Evolutionary conservation across 345 rosid species (phyloP).

Genomic region (Populus alba): DNA sequence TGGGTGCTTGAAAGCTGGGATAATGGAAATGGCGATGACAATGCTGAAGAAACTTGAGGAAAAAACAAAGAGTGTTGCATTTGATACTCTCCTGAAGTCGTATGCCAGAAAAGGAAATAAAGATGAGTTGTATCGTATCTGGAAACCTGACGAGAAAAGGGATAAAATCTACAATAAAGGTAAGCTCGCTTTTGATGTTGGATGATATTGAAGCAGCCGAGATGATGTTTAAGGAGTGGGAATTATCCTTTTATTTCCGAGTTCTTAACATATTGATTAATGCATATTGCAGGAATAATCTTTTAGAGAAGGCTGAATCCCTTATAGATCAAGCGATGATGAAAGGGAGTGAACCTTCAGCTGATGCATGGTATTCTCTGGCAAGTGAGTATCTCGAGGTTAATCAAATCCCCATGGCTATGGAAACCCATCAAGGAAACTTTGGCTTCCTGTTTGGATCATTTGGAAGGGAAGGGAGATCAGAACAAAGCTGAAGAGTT

Average conservation of each 20-base stretch:
- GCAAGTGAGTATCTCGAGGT: not conserved
- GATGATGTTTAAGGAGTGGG: constrained; percentile 13
- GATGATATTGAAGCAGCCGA: not conserved
- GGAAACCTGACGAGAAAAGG: not conserved
- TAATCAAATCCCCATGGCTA: not conserved
- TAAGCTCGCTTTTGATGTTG: not conserved
- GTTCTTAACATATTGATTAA: not conserved
- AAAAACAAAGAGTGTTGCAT: not conserved
- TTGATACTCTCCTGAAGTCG: not conserved
- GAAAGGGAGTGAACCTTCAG: constrained; percentile 1
- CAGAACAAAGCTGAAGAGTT: constrained; percentile 18
- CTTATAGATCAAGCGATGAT: not conserved
- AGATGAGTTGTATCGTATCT: not conserved
- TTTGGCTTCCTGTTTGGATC: constrained; percentile 22
- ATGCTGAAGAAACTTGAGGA: not conserved
- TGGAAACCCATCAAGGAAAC: constrained; percentile 7
- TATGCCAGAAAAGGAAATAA: not conserved
- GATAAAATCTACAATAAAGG: not conserved
- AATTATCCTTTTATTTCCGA: constrained; percentile 1
- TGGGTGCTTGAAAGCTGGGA: not conserved
- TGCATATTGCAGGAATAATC: not conserved
- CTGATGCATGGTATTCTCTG: not conserved
- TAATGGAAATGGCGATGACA: not conserved
- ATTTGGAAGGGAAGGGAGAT: constrained; percentile 21
- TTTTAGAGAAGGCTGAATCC: not conserved